phyloP scores from a whole-genome alignment of 148 eudicot genomes.

The Euryodendron excelsum region DNA sequence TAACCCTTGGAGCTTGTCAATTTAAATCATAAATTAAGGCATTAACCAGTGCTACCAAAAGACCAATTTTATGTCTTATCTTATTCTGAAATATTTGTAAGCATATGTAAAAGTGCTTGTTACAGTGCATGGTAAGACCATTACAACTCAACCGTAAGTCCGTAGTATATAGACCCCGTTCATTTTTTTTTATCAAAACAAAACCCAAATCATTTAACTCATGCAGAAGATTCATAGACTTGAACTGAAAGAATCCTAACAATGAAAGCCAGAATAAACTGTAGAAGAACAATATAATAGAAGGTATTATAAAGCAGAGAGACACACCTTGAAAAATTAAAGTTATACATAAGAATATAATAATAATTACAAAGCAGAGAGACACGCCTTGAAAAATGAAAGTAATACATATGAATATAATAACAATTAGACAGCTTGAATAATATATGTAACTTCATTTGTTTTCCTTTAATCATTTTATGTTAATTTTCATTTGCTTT shows the following conservation, averaged over 20 bases:
- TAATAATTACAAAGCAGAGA: no score
- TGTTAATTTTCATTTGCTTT: neutral
- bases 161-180: no score
- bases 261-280: neutral
- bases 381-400: no score
- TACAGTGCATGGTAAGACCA: neutral
- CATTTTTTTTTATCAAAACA: neutral
- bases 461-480: neutral
- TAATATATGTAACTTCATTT: neutral
- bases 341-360: neutral
- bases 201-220: neutral
- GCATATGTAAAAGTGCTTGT: slow-evolving; percentile 1
- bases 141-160: neutral
- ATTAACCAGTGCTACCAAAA: neutral
- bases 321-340: neutral
- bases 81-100: neutral
- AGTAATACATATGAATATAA: neutral
- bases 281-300: neutral
- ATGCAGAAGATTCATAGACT: neutral
- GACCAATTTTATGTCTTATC: neutral
- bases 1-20: neutral
- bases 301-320: neutral
- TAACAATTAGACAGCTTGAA: neutral
- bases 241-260: neutral
- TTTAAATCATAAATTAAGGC: neutral